Conservation (phyloP, 257 asterid genomes). For the Haberlea rhodopensis region DNA sequence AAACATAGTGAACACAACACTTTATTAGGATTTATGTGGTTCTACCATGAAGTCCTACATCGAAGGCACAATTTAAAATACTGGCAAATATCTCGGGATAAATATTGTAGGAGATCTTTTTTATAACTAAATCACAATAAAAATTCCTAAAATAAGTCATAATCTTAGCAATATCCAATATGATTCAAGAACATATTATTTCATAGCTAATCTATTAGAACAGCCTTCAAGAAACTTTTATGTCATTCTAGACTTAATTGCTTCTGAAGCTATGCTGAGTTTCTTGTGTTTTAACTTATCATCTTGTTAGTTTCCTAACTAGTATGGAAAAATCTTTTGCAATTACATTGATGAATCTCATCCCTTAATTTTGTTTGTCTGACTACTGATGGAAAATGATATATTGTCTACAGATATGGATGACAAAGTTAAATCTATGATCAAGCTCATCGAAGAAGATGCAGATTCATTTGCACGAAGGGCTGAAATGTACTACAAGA, state of each 20-base stretch:
- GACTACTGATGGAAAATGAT: neutral
- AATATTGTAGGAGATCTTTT: neutral
- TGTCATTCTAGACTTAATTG: neutral
- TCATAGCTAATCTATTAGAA: neutral
- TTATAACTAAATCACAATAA: neutral
- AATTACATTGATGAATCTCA: neutral
- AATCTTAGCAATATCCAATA: neutral
- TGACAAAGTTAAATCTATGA: conserved; percentile 71
- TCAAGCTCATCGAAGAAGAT: conserved; percentile 92
- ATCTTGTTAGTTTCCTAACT: neutral
- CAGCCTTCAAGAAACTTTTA: neutral
- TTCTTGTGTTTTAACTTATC: neutral
- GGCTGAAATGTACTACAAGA: conserved; percentile 95
- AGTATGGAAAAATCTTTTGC: neutral
- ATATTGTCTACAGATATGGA: neutral
- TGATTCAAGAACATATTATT: neutral
- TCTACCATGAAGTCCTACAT: neutral
- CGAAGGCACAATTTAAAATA: neutral
- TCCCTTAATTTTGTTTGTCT: neutral
- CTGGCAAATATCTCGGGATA: neutral
- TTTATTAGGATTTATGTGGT: neutral
- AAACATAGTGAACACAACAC: neutral
- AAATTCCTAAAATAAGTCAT: neutral
- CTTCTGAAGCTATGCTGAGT: neutral
- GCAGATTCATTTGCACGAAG: conserved; percentile 92